Evolutionary conservation across 23 red algal genomes (phyloP), one percentile per base, ranked within the genome.

Genomic region (Gracilaria domingensis): DNA sequence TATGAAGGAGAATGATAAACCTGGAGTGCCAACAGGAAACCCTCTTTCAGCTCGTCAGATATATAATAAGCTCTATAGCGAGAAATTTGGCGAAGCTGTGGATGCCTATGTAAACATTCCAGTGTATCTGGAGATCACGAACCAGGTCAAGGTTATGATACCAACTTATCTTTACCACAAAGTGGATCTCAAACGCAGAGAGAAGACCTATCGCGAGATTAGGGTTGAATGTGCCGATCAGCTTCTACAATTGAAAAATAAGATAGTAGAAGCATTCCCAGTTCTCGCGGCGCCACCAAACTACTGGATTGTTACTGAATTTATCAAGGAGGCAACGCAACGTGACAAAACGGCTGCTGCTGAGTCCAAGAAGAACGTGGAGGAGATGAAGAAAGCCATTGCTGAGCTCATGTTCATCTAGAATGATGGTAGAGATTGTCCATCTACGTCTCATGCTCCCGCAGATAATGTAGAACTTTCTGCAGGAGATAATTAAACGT

Each of bases 1-100:
- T n/a, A 64, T 64, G 58, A 64, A 64, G 58, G 58, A 64, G 23
- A 64, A 64, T 29, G 58, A 64, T 29, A 64, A 29, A 14, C 58
- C 58, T 3, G 58, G 58, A 64, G 58, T 64, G 21, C 58, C 58
- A 16, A 64, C 58, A 26, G 58, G 58, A 8, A 64, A n/a, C 23
- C 4, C 26, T 5, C 21, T 64, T 29, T 26, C 58, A 3, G 14
- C 58, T 5, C 58, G 58, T 64, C 23, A n/a, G 4, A 14, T 64
- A 4, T 64, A 26, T 29, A 64, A 64, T 16, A n/a, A 29, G 26
- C 58, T 64, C 4, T 64, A 64, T 14, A n/a, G 17, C 23, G 14
- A 64, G 58, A n/a, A 64, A 14, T 16, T 64, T 8, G 14, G 58
- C 4, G 26, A 14, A 64, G 11, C 42, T 11, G 4, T 14, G 4